Conservation (phyloP, 495 filamentous ascomycete genomes). For the Aspergillus ostianus region DNA sequence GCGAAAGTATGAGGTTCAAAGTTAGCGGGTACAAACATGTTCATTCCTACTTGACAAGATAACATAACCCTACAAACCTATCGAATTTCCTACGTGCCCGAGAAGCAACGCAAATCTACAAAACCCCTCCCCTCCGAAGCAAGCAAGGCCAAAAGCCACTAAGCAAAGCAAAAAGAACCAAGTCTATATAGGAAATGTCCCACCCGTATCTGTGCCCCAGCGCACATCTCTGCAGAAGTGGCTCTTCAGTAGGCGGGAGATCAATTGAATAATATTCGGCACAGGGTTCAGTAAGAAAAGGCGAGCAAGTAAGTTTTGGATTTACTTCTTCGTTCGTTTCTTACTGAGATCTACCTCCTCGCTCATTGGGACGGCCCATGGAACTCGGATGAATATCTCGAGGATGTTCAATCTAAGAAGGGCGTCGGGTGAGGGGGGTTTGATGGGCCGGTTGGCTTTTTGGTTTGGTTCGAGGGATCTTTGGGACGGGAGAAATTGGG, state of each 20-base stretch:
- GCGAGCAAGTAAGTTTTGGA: not conserved
- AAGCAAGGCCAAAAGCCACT: not conserved
- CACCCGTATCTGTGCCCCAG: slow-evolving; percentile 96
- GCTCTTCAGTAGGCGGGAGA: slow-evolving; percentile 80
- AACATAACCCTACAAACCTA: not conserved
- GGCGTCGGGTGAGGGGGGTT: slow-evolving; percentile 38
- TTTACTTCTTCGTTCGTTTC: slow-evolving; percentile 6
- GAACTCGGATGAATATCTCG: slow-evolving; percentile 23
- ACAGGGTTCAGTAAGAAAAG: slow-evolving; percentile 10
- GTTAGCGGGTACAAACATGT: too few species aligned
- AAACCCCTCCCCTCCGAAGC: not conserved
- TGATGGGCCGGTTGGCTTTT: slow-evolving; percentile 33
- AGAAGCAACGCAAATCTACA: not conserved
- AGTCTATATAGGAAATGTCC: slow-evolving; percentile 51
- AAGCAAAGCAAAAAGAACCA: slow-evolving; percentile 4
- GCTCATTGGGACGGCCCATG: slow-evolving; percentile 32
- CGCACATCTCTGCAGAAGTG: slow-evolving; percentile 67
- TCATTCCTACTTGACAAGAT: not conserved
- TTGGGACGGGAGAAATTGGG: slow-evolving; percentile 6
- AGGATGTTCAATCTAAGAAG: slow-evolving; percentile 22
- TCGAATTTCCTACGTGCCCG: not conserved
- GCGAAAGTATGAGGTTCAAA: too few species aligned
- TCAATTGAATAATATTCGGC: slow-evolving; percentile 40
- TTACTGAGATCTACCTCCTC: slow-evolving; percentile 39
- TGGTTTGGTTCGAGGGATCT: too few species aligned